Base-by-base conservation (phyloP, 116 monocot genomes). In the Phalaenopsis hybrid region DNA sequence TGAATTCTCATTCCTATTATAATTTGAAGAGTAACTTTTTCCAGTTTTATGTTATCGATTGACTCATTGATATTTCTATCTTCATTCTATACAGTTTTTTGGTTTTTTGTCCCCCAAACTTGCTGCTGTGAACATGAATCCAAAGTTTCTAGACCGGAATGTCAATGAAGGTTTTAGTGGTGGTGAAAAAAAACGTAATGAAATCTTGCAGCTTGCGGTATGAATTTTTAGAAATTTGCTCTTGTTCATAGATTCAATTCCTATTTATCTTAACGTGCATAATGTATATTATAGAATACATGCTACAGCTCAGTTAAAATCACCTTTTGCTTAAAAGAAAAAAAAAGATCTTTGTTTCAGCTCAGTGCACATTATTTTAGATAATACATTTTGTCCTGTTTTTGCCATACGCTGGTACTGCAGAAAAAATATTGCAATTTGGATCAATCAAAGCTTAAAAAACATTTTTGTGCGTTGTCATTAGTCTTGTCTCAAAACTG, bases 101-200 rank as follows among this genome's bases (percentile, higher is more conserved):
- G 84, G 86, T 86, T 86, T 83, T 79, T 85, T 98, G 72, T 78
- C 61, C 52, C 92, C 93, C 61, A 98, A 98, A 79, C 86, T 95
- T 34, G 79, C 76, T 58, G 86, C 92, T 75, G 81, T 98, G 77
- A 98, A 95, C 63, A 95, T 98, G 98, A 82, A 93, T 69, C 80
- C 89, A 41, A 87, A 67, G 78, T 95, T 95, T 81, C 87, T 98
- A n/a, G 85, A 98, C 79, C 86, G 98, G 87, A 93, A 95, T 84
- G 98, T 98, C 23, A 98, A 98, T 89, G 97, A 98, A 90, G 95
- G 95, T 55, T 95, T 95, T 75, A 98, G 98, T 82, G 98, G 95
- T 31, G 95, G 98, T 52, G 92, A 98, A 88, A 98, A 93, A 88
- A 98, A 95, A 81, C 91, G 95, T 20, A 98, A 95, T 89, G 98